Evolutionary conservation across 148 eudicot species (phyloP), one percentile per base, ranked within the genome.

Genomic region (Spergularia bocconei): DNA sequence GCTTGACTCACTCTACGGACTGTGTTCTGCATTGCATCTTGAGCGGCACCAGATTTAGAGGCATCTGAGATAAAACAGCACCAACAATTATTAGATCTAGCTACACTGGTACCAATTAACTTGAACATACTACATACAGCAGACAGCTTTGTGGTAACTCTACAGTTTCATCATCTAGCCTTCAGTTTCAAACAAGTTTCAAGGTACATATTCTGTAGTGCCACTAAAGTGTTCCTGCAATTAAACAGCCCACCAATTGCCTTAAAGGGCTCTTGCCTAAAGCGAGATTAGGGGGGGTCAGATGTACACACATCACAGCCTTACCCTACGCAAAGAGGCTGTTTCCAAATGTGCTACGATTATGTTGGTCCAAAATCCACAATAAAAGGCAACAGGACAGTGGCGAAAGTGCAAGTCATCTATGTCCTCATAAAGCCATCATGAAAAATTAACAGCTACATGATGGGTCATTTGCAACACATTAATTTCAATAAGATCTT

Each of bases 11-110:
- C 90, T 86, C 81, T 87, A 60, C 82, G 86, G 13, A 77, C 75
- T n/a, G 86, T 87, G 70, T 88, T 90, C 71, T 88, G 85, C 44
- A 87, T 20, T 17, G 91, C 83, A 75, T 92, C 97, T 75, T 92
- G 95, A 62, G 97, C 89, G 76, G 84, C 91, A 65, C 97, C 97
- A 69, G 79, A 71, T 55, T 90, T 88, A 23, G 91, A 64, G 14
- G 95, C 94, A 90, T 92, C 97, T 92, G 80, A 81, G 81, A 62
- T 54, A 13, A 71, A 10, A 44, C 48, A 17, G 29, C 20, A 61
- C 62, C 61, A 67, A 41, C 14, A 29, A 39, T 67, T 39, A 2
- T 72, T 19, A 74, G 63, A 21, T 52, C 21, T 57, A 17, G 29
- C 11, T 44, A 17, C 53, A 23, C 36, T 47, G 36, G 12, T 62